These are phyloP conservation scores for Berberis vulgaris DNA, from an alignment of 164 flowering plant species.

Conservation along the genomic window DNA sequence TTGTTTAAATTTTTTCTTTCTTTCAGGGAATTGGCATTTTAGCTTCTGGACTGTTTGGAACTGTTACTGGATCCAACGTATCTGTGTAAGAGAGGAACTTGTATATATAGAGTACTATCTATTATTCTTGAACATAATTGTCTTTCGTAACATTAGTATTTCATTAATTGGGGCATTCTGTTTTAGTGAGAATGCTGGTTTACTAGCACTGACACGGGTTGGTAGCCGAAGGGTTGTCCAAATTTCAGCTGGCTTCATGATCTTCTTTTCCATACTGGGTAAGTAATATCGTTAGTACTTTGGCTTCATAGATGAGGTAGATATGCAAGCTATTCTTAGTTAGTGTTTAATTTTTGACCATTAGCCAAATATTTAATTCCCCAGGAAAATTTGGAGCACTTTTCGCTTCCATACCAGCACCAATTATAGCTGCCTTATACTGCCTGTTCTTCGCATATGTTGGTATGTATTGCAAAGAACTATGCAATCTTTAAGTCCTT, in stretches of 20 bases:
- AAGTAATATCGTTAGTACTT: constrained; percentile 4
- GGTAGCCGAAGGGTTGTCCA: constrained; percentile 88
- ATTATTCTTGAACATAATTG: neutral
- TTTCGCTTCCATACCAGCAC: constrained; percentile 73
- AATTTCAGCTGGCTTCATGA: constrained; percentile 69
- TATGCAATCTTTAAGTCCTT: neutral
- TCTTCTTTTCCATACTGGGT: constrained; percentile 81
- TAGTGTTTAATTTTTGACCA: neutral
- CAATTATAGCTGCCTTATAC: constrained; percentile 57
- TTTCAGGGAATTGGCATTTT: constrained; percentile 69
- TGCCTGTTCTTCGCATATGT: constrained; percentile 80
- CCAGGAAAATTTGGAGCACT: constrained; percentile 78
- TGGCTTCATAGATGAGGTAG: neutral
- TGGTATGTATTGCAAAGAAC: constrained; percentile 37
- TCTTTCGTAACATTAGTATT: constrained; percentile 5
- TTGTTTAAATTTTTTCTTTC: neutral
- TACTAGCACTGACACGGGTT: constrained; percentile 76
- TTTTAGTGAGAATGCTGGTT: constrained; percentile 80
- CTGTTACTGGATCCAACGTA: constrained; percentile 77
- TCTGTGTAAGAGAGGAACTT: constrained; percentile 53
- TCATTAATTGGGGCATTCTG: constrained; percentile 1
- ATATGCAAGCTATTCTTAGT: neutral
- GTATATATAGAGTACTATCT: neutral
- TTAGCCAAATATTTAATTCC: neutral
- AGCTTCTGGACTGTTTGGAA: constrained; percentile 80